Conservation (phyloP, 2,329 filamentous ascomycete genomes). For the Colletotrichum filicis region DNA sequence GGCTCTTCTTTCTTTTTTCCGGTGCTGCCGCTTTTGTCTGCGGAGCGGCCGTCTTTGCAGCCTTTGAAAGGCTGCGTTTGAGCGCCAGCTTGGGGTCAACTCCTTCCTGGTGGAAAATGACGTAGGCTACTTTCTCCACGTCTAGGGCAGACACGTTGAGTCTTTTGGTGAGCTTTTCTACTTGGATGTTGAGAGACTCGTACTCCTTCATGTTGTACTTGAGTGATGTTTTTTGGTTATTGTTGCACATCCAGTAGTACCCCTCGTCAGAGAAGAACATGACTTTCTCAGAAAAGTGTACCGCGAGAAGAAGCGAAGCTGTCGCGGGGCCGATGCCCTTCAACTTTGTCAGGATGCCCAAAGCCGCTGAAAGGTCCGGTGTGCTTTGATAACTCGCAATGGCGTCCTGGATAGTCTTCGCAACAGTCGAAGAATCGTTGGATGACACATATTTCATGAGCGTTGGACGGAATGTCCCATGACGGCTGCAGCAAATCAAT, state of each 20-base stretch:
- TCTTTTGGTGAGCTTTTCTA: conserved; percentile 55
- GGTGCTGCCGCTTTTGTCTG: conserved; percentile 24
- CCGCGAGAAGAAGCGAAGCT: conserved; percentile 77
- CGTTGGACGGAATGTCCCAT: conserved; percentile 71
- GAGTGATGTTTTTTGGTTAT: conserved; percentile 62
- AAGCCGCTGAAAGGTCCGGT: conserved; percentile 50
- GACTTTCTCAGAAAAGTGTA: conserved; percentile 67
- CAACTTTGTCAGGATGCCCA: conserved; percentile 68
- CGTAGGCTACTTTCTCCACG: conserved; percentile 77
- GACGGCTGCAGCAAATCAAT: conserved; percentile 53
- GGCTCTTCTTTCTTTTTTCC: conserved; percentile 38
- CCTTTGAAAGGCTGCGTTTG: not conserved
- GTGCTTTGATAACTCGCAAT: conserved; percentile 56
- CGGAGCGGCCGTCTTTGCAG: not conserved
- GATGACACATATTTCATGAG: conserved; percentile 70
- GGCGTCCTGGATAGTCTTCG: conserved; percentile 62
- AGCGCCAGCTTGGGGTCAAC: not conserved
- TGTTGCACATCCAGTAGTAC: conserved; percentile 76
- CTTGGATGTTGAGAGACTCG: conserved; percentile 58
- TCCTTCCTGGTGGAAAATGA: conserved; percentile 62
- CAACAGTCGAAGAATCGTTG: conserved; percentile 63
- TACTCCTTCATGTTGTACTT: conserved; percentile 81
- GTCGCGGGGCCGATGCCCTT: conserved; percentile 84
- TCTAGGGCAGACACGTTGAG: conserved; percentile 69
- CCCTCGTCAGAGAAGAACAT: conserved; percentile 87